phyloP scores from a whole-genome alignment of 2,329 filamentous ascomycete genomes.

The Metarhizium sp. region DNA sequence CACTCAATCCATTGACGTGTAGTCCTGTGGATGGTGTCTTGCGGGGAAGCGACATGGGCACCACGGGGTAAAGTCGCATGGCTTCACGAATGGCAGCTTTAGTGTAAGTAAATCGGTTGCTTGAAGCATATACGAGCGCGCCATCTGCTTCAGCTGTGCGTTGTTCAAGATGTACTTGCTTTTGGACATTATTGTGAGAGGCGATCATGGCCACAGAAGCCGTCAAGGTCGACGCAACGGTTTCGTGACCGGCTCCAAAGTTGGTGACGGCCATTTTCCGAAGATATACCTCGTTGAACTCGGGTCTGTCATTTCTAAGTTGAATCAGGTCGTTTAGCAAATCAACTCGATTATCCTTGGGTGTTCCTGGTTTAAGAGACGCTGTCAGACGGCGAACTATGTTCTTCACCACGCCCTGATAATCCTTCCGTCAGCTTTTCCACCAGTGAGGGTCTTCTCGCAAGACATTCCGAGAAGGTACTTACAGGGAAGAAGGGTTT shows the following conservation, averaged over 20 bases:
- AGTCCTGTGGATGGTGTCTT: slow-evolving; percentile 29
- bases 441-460: neutral
- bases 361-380: slow-evolving; percentile 16
- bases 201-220: slow-evolving; percentile 38
- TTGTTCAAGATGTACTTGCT: slow-evolving; percentile 24
- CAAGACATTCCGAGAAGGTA: neutral
- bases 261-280: slow-evolving; percentile 44
- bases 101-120: slow-evolving; percentile 11
- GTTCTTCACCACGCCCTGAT: slow-evolving; percentile 24
- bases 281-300: slow-evolving; percentile 38
- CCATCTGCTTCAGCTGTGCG: slow-evolving; percentile 4
- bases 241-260: slow-evolving; percentile 47
- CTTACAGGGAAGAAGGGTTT: slow-evolving; percentile 40
- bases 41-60: slow-evolving; percentile 41
- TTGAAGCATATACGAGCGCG: slow-evolving; percentile 7
- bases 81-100: slow-evolving; percentile 39
- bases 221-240: slow-evolving; percentile 42
- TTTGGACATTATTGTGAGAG: slow-evolving; percentile 23
- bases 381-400: slow-evolving; percentile 25
- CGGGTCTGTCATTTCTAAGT: slow-evolving; percentile 33
- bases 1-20: slow-evolving; percentile 25
- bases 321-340: slow-evolving; percentile 37
- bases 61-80: slow-evolving; percentile 40
- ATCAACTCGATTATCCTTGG: slow-evolving; percentile 26
- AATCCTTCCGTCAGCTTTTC: neutral